Evolutionary conservation across 257 asterid genomes (phyloP).

Genomic region (Thymus mandschuricus): DNA sequence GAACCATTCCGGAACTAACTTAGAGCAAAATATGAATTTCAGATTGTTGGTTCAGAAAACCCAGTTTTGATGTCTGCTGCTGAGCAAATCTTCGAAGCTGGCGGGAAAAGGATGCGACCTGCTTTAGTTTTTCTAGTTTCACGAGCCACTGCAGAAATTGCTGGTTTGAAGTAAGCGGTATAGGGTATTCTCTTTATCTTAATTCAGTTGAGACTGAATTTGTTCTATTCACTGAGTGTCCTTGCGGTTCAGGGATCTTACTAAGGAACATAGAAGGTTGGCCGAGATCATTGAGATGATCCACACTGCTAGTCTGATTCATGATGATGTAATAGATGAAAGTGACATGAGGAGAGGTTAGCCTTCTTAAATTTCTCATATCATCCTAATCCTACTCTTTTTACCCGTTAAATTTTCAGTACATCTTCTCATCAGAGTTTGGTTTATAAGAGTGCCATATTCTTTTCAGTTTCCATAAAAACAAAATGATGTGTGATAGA

Average conservation of each 20-base stretch:
- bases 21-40: slow-evolving; percentile 35
- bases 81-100: slow-evolving; percentile 96
- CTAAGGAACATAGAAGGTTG: slow-evolving; percentile 82
- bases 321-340: slow-evolving; percentile 94
- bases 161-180: slow-evolving; percentile 69
- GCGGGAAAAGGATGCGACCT: slow-evolving; percentile 97
- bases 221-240: slow-evolving; percentile 7
- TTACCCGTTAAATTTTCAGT: neutral
- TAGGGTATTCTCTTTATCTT: slow-evolving; percentile 17
- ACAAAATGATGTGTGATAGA: neutral
- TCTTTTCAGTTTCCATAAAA: neutral
- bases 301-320: slow-evolving; percentile 97
- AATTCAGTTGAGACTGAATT: neutral
- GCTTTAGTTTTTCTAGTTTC: slow-evolving; percentile 90
- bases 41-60: slow-evolving; percentile 99
- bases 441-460: neutral
- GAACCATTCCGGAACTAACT: neutral
- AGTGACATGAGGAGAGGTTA: slow-evolving; percentile 94
- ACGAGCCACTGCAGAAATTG: slow-evolving; percentile 85
- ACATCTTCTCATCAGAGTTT: neutral
- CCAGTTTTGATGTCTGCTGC: slow-evolving; percentile 97
- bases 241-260: slow-evolving; percentile 68
- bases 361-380: slow-evolving; percentile 15
- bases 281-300: slow-evolving; percentile 99
- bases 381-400: neutral